Percentiles rank a stretch among this genome's conserved stretches.
Evolutionary conservation across 2,329 filamentous ascomycete genomes (phyloP).

Genomic region (Botrytis fragariae): DNA sequence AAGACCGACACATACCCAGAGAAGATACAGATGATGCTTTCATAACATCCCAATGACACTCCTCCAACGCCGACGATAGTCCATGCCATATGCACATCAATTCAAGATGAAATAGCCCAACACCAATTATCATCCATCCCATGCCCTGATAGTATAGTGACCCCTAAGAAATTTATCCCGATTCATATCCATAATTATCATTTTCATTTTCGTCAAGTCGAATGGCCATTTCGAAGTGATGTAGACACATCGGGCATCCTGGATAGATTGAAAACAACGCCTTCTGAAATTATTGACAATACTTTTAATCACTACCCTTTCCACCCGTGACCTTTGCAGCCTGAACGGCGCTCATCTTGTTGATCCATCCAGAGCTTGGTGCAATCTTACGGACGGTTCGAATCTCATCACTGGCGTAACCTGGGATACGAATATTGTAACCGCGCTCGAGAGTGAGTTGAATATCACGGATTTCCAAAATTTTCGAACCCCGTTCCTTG

Average conservation of each 20-base stretch:
- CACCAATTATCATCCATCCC: conserved; percentile 2
- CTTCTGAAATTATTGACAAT: not conserved
- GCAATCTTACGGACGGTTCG: conserved; percentile 92
- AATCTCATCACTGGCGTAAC: conserved; percentile 91
- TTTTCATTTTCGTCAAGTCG: not conserved
- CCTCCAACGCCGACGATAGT: not conserved
- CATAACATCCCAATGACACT: not conserved
- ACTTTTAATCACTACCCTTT: conserved; percentile 34
- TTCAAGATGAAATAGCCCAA: not conserved
- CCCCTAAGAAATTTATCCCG: not conserved
- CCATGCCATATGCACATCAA: not conserved
- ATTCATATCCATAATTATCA: not conserved
- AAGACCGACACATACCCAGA: not conserved
- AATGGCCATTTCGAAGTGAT: not conserved
- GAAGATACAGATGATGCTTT: not conserved
- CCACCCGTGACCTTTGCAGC: conserved; percentile 76
- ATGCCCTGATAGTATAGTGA: not conserved
- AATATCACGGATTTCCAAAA: conserved; percentile 84
- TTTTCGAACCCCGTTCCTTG: conserved; percentile 86
- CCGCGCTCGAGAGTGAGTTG: conserved; percentile 80
- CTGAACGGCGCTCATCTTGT: conserved; percentile 96
- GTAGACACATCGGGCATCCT: not conserved
- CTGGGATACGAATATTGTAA: conserved; percentile 89
- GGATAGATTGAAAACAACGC: not conserved
- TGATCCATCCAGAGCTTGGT: conserved; percentile 83